Evolutionary conservation across 73 alveolate genomes (phyloP), one percentile per base, ranked within the genome.

Genomic region (Paraurostyla sp.): DNA sequence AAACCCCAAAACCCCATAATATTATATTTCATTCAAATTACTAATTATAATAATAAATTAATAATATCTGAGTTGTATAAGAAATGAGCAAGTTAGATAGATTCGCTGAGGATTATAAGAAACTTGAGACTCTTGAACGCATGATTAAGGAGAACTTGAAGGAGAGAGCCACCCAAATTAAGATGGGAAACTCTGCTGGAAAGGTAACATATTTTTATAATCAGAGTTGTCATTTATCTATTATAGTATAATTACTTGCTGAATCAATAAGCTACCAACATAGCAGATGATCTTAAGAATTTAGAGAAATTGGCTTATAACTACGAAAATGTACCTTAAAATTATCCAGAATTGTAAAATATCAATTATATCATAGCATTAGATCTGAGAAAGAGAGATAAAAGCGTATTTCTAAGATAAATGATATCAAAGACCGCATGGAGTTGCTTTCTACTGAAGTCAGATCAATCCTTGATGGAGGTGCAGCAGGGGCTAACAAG

Each of bases 211-310:
- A n/a, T n/a, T n/a, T n/a, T 13, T 46, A 15, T 20, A 13, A 13
- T 20, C 13, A 13, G 13, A 20, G 18, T 20, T 46, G 22, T 20
- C 13, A 46, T 46, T 20, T 15, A 46, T 15, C 18, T 20, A 41
- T 3, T 36, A 16, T 69, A 76, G 87, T 25, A 76, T 33, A 91
- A 88, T 68, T 78, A 76, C 40, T 57, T 88, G 69, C 80, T 88
- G 48, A 80, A 59, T 25, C 27, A 83, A 13, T 40, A 35, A 0
- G 23, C 85, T 0, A 87, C 54, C 30, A 76, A 43, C 27, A 32
- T 80, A 29, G 1, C n/a, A 29, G 56, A 51, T 25, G 94, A 88
- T 29, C 40, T 88, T 9, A 62, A 80, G 25, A 45, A 41, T 27
- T 65, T 88, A 15, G 87, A 88, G 33, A 80, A 80, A 60, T 69